A percentile compares a stretch with the other conserved stretches of the same genome.
Conservation (phyloP, 495 filamentous ascomycete genomes). For the Achaetomiella virescens region DNA sequence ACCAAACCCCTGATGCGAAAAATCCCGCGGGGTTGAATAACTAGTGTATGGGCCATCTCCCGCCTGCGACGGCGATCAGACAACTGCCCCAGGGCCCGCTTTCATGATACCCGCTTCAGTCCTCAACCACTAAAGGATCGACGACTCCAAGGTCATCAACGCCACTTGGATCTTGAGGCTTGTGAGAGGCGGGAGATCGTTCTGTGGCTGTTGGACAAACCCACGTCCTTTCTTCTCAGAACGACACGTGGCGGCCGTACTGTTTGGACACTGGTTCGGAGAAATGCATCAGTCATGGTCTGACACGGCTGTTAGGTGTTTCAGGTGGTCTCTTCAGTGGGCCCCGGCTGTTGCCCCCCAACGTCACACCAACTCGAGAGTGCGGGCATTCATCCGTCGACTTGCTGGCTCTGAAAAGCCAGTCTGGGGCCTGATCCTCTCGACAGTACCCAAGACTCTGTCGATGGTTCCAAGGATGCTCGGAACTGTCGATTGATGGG, state of each 20-base stretch:
- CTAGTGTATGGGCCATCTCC: background rate
- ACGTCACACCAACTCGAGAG: background rate
- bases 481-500: conserved; percentile 10
- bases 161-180: no score
- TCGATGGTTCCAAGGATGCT: background rate
- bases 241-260: no score
- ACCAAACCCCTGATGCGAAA: background rate
- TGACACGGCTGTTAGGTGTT: no score
- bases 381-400: background rate
- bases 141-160: no score
- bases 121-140: no score
- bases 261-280: no score
- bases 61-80: conserved; percentile 10
- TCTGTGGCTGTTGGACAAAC: no score
- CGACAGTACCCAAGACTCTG: background rate
- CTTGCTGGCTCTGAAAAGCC: background rate
- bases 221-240: no score
- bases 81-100: background rate
- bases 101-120: no score
- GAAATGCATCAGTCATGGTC: no score
- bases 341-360: background rate
- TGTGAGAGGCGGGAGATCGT: no score
- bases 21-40: background rate
- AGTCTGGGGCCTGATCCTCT: background rate
- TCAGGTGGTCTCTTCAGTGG: no score